These are phyloP conservation scores for Candida tallmaniae DNA, from an alignment of 805 yeast genomes.

Conservation along the genomic window DNA sequence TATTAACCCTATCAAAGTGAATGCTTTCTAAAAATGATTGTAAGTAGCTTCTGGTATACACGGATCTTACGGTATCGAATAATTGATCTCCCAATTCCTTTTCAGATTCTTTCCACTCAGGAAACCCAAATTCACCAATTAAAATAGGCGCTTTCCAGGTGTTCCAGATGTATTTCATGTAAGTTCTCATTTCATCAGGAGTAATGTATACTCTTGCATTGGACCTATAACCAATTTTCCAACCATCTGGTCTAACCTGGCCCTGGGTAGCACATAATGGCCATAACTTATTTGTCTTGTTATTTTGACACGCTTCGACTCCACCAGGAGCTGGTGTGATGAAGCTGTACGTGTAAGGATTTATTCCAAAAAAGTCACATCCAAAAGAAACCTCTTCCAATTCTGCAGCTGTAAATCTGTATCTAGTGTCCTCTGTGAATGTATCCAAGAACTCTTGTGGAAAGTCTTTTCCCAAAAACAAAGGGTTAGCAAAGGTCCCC, in stretches of 20 bases:
- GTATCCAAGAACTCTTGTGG: slow-evolving; percentile 20
- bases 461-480: slow-evolving; percentile 25
- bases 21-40: slow-evolving; percentile 20
- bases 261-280: slow-evolving; percentile 20
- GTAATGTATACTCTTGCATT: slow-evolving; percentile 19
- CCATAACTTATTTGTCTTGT: slow-evolving; percentile 17
- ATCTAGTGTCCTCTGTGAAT: slow-evolving; percentile 12
- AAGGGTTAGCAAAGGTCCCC: slow-evolving; percentile 25
- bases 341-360: slow-evolving; percentile 22
- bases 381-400: slow-evolving; percentile 17
- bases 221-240: slow-evolving; percentile 19
- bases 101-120: slow-evolving; percentile 25
- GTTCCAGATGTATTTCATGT: slow-evolving; percentile 22
- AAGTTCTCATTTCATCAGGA: slow-evolving; percentile 20
- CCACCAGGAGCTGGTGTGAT: slow-evolving; percentile 18
- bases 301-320: slow-evolving; percentile 19
- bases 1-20: slow-evolving; percentile 20
- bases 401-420: slow-evolving; percentile 21
- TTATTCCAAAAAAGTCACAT: slow-evolving; percentile 30
- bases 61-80: slow-evolving; percentile 23
- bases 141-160: slow-evolving; percentile 20
- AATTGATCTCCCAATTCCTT: slow-evolving; percentile 20
- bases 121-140: slow-evolving; percentile 32
- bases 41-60: slow-evolving; percentile 24
- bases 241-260: slow-evolving; percentile 12